A percentile compares a stretch with the other conserved stretches of the same genome.
phyloP scores from a whole-genome alignment of 139 green algal species.

The Volvox reticuliferus region DNA sequence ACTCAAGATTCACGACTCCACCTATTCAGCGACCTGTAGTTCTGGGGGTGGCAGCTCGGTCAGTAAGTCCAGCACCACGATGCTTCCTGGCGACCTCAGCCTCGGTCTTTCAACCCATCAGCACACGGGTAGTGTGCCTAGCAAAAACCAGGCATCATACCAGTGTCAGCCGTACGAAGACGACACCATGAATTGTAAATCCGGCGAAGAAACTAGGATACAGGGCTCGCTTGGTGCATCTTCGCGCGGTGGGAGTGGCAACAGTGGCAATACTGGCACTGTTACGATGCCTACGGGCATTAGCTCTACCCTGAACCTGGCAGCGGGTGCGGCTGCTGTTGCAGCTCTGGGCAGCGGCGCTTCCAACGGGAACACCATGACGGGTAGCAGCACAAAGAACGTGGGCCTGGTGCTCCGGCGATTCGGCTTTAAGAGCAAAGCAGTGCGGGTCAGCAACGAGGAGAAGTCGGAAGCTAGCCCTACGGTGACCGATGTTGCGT shows the following conservation, averaged over 20 bases:
- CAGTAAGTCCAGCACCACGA: conserved; percentile 36
- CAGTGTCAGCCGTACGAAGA: conserved; percentile 46
- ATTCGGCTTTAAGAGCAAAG: conserved; percentile 63
- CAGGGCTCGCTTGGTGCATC: background rate
- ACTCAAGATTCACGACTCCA: conserved; percentile 4
- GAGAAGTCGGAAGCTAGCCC: background rate
- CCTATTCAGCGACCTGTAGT: background rate
- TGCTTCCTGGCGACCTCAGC: conserved; percentile 15
- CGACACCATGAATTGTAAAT: conserved; percentile 45
- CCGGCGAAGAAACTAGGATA: conserved; percentile 5
- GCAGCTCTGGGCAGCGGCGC: conserved; percentile 9
- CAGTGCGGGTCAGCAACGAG: conserved; percentile 40
- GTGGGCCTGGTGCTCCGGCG: conserved; percentile 50
- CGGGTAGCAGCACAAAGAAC: conserved; percentile 41
- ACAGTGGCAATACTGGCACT: conserved; percentile 18
- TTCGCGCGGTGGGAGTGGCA: background rate
- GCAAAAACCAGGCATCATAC: conserved; percentile 36
- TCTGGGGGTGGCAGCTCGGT: background rate
- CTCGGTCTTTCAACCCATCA: conserved; percentile 18
- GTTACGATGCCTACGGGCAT: conserved; percentile 19
- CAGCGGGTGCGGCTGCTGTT: conserved; percentile 35
- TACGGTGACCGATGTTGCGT: background rate
- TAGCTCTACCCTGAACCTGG: conserved; percentile 21
- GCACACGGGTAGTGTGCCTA: background rate
- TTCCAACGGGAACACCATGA: background rate